Evolutionary conservation across 2,329 filamentous ascomycete genomes (phyloP).

Genomic region (Raffaelea albimanens): DNA sequence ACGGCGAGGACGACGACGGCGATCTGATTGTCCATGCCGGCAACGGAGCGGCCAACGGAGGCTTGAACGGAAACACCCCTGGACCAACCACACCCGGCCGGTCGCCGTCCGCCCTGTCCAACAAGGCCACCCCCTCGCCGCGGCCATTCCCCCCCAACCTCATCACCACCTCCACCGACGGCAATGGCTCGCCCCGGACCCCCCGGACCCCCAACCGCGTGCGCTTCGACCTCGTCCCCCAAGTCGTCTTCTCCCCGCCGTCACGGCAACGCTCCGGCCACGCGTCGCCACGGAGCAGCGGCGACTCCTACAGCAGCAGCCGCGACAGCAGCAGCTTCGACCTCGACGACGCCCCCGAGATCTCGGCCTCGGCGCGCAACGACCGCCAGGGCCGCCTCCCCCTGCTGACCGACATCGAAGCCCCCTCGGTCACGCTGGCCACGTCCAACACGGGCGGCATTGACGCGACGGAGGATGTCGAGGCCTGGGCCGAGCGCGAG

Average conservation of each 20-base stretch:
- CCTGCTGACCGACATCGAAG: slow-evolving; percentile 73
- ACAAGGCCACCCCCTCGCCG: no score
- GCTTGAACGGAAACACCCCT: no score
- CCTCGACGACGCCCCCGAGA: slow-evolving; percentile 18
- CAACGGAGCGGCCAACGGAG: not conserved
- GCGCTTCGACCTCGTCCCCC: slow-evolving; percentile 55
- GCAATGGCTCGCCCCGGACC: slow-evolving; percentile 23
- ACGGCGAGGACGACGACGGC: slow-evolving; percentile 9
- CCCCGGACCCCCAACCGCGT: slow-evolving; percentile 63
- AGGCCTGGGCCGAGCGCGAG: slow-evolving; percentile 42
- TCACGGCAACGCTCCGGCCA: no score
- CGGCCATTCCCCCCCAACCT: no score
- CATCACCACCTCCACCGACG: not conserved
- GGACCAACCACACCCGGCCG: not conserved
- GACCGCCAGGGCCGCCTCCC: slow-evolving; percentile 51
- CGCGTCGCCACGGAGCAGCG: slow-evolving; percentile 14
- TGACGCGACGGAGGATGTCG: slow-evolving; percentile 19
- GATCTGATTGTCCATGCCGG: slow-evolving; percentile 7
- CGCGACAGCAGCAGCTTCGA: slow-evolving; percentile 15
- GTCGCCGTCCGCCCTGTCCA: not conserved
- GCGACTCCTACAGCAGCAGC: not conserved
- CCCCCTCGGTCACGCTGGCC: no score
- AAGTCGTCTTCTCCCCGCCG: slow-evolving; percentile 22
- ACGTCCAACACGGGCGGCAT: no score
- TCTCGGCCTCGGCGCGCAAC: slow-evolving; percentile 26